phyloP scores from a whole-genome alignment of 805 yeast genomes.

The Scheffersomyces lignosus region DNA sequence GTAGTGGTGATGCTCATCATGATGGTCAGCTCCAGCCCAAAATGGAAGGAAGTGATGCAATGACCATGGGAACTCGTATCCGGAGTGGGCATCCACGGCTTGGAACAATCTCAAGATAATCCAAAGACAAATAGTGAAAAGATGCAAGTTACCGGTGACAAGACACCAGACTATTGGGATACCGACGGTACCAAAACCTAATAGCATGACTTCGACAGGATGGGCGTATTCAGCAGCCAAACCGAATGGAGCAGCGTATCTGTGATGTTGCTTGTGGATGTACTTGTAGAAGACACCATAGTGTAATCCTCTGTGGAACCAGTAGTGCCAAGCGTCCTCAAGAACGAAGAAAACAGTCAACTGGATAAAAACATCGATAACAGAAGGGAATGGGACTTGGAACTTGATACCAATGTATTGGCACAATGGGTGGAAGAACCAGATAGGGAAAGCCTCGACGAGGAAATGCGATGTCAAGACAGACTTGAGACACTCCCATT shows the following conservation, averaged over 20 bases:
- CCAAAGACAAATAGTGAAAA: conserved; percentile 90
- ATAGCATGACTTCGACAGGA: conserved; percentile 85
- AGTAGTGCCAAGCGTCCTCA: conserved; percentile 97
- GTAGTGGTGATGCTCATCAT: conserved; percentile 95
- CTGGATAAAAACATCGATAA: conserved; percentile 60
- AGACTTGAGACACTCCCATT: conserved; percentile 86
- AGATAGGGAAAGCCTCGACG: conserved; percentile 94
- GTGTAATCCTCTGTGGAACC: conserved; percentile 91
- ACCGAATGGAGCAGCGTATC: conserved; percentile 98
- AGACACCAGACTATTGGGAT: conserved; percentile 85
- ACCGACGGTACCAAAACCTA: conserved; percentile 96
- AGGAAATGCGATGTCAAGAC: conserved; percentile 85
- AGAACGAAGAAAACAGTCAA: conserved; percentile 74
- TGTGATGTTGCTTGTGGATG: conserved; percentile 96
- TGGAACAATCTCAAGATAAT: conserved; percentile 85
- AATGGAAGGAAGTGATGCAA: conserved; percentile 88
- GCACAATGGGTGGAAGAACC: conserved; percentile 96
- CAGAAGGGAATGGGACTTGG: conserved; percentile 82
- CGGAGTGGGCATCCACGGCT: conserved; percentile 97
- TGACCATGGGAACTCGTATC: conserved; percentile 97
- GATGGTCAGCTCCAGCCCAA: conserved; percentile 99
- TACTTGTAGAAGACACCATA: conserved; percentile 85
- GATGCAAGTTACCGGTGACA: conserved; percentile 73
- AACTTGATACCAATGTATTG: conserved; percentile 73
- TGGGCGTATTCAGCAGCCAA: conserved; percentile 97